phyloP scores from a whole-genome alignment of 2,329 filamentous ascomycete species.

The Plenodomus biglobosus region DNA sequence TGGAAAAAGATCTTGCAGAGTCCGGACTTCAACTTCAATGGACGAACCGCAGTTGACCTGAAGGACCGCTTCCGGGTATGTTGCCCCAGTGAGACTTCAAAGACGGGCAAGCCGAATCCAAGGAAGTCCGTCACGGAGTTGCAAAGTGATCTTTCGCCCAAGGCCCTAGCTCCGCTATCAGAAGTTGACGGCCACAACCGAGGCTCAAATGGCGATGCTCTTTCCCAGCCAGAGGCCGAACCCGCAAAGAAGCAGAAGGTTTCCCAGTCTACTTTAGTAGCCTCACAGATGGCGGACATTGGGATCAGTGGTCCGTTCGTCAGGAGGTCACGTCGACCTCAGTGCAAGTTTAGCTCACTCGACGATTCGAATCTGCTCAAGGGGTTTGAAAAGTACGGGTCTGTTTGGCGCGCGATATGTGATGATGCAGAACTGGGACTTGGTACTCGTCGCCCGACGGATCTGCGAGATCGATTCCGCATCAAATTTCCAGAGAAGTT shows the following conservation, averaged over 20 bases:
- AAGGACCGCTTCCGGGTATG: constrained; percentile 64
- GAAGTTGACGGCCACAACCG: neutral
- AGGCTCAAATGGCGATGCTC: neutral
- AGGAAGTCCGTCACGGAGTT: constrained; percentile 28
- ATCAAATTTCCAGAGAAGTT: constrained; percentile 62
- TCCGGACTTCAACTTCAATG: constrained; percentile 59
- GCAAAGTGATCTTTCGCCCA: neutral
- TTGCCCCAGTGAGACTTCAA: constrained; percentile 47
- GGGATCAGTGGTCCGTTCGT: constrained; percentile 55
- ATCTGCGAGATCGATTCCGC: constrained; percentile 63
- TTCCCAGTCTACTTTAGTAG: constrained; percentile 23
- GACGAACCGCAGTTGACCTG: constrained; percentile 62
- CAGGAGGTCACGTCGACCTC: constrained; percentile 55
- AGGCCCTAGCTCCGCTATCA: neutral
- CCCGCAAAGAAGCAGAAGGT: constrained; percentile 2
- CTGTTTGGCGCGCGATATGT: constrained; percentile 62
- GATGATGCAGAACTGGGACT: constrained; percentile 58
- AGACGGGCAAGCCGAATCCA: constrained; percentile 41
- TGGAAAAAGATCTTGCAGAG: constrained; percentile 65
- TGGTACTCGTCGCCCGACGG: constrained; percentile 54
- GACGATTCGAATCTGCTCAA: constrained; percentile 62
- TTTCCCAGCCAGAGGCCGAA: neutral
- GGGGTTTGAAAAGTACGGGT: constrained; percentile 61
- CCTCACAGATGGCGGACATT: constrained; percentile 44
- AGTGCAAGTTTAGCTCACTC: constrained; percentile 57